Percentiles rank a stretch among this genome's conserved stretches.
phyloP scores from a whole-genome alignment of 2,329 filamentous ascomycete genomes.

The Colletotrichum agaves region DNA sequence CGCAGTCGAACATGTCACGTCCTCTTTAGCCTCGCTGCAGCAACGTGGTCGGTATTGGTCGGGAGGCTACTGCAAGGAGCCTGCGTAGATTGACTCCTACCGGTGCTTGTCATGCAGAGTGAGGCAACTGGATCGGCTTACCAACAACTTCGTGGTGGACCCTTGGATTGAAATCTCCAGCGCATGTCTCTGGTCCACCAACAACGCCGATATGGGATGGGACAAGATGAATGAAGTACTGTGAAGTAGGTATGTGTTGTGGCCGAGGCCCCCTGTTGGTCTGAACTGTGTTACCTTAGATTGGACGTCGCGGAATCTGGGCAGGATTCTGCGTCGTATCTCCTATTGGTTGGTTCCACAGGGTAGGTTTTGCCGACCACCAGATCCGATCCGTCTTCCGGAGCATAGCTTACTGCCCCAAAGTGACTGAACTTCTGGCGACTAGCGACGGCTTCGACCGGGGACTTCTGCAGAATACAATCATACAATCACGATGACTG shows the following conservation, averaged over 20 bases:
- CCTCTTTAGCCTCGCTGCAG: background rate
- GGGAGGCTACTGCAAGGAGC: constrained; percentile 1
- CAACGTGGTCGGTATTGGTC: background rate
- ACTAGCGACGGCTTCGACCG: too few relatives aligned
- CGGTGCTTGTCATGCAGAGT: background rate
- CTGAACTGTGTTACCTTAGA: background rate
- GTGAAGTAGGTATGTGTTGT: background rate
- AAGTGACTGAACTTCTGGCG: background rate
- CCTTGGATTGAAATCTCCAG: constrained; percentile 32
- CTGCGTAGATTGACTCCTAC: constrained; percentile 1
- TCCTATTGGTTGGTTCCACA: background rate
- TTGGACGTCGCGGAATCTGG: constrained; percentile 1
- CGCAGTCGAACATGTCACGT: background rate
- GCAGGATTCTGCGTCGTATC: background rate
- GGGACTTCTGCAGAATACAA: background rate
- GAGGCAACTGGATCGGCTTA: constrained; percentile 18
- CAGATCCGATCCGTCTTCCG: background rate
- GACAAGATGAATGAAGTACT: background rate
- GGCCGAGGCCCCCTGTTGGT: constrained; percentile 6
- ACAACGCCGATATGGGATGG: background rate
- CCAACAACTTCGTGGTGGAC: constrained; percentile 11
- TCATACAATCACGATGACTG: background rate
- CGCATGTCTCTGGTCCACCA: constrained; percentile 23
- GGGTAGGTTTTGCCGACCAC: background rate
- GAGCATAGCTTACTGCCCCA: background rate